Evolutionary conservation across 192 early-diverging fungal genomes (phyloP).

Genomic region (Coemansia sp.): DNA sequence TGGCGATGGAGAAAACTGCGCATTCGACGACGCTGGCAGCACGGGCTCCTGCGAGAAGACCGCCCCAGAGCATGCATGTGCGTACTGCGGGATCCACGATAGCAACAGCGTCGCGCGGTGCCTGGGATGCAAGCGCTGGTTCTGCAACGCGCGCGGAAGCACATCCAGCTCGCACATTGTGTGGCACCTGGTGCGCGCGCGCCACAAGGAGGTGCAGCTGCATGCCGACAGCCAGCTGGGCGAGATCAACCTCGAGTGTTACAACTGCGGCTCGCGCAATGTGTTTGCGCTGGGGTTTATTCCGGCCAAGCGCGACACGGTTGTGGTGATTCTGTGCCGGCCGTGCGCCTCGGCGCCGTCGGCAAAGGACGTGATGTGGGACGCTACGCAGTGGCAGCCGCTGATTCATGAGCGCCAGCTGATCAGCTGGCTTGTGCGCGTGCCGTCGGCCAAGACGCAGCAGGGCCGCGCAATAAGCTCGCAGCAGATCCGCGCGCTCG

Average conservation of each 20-base stretch:
- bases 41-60: conserved; percentile 38
- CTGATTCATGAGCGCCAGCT: conserved; percentile 95
- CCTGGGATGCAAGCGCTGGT: conserved; percentile 90
- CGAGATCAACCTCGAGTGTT: conserved; percentile 94
- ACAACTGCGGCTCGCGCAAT: conserved; percentile 94
- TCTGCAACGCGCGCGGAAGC: conserved; percentile 91
- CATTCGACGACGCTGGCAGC: conserved; percentile 8
- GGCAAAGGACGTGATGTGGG: conserved; percentile 95
- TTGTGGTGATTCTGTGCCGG: conserved; percentile 94
- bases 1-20: conserved; percentile 32
- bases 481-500: conserved; percentile 81
- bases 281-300: conserved; percentile 97
- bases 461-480: conserved; percentile 80
- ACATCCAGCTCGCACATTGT: conserved; percentile 94
- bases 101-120: conserved; percentile 89
- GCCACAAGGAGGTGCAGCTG: conserved; percentile 92
- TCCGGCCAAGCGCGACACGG: conserved; percentile 96
- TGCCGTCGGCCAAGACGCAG: conserved; percentile 83
- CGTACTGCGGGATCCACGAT: conserved; percentile 93
- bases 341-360: conserved; percentile 88
- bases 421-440: conserved; percentile 91
- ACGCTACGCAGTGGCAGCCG: conserved; percentile 94
- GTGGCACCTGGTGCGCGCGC: conserved; percentile 87
- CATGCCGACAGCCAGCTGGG: conserved; percentile 93
- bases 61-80: conserved; percentile 82